A percentile compares a stretch with the other conserved stretches of the same genome.
These are phyloP conservation scores for Cyclotella choctawhatcheeana DNA, from an alignment of 108 stramenopile genomes.

Conservation along the genomic window DNA sequence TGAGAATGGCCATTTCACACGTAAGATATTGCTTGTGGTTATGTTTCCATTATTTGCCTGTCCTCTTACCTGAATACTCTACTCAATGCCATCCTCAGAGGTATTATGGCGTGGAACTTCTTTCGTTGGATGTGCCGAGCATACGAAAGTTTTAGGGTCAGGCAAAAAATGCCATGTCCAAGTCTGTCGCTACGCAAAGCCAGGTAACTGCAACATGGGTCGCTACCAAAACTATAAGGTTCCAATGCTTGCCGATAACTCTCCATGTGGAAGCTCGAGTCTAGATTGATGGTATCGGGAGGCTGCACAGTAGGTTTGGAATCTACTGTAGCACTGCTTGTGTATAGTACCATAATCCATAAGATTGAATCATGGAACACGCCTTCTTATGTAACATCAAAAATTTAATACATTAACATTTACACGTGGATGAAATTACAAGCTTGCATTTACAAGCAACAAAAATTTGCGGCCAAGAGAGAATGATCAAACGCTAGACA, in stretches of 20 bases:
- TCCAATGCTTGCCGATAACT: slow-evolving; percentile 7
- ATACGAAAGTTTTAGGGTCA: slow-evolving; percentile 7
- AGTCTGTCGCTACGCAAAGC: slow-evolving; percentile 9
- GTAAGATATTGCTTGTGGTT: too few species aligned
- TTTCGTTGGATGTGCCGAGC: slow-evolving; percentile 10
- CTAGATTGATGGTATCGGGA: not conserved
- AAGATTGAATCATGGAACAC: too few species aligned
- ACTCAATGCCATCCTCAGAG: too few species aligned
- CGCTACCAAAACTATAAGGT: slow-evolving; percentile 1
- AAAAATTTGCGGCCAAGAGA: too few species aligned
- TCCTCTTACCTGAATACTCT: too few species aligned
- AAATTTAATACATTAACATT: too few species aligned
- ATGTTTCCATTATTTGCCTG: too few species aligned
- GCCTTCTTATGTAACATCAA: too few species aligned
- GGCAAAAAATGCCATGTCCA: slow-evolving; percentile 11
- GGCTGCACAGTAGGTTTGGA: not conserved
- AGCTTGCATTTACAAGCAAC: too few species aligned
- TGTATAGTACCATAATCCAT: too few species aligned
- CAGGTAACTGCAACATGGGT: slow-evolving; percentile 15
- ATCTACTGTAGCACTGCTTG: not conserved
- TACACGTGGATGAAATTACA: too few species aligned
- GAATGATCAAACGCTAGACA: slow-evolving; percentile 10
- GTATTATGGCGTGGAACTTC: slow-evolving; percentile 7
- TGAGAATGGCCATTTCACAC: slow-evolving; percentile 16
- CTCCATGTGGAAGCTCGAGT: not conserved